Base-by-base conservation (phyloP, 805 yeast genomes). In the Lachancea nothofagi region DNA sequence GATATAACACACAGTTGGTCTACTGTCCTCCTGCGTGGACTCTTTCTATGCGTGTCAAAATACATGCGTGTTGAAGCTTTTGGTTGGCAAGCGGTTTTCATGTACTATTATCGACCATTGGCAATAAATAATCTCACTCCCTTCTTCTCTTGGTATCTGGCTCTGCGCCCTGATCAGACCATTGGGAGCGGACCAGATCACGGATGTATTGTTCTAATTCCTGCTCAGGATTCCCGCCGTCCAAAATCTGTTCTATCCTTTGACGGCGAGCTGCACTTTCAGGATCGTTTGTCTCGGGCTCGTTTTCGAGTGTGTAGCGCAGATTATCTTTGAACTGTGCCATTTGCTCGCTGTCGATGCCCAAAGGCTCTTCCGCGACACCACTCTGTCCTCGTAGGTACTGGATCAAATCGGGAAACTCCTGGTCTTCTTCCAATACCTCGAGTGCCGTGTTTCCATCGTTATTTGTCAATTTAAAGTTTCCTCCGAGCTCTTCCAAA, bases 351-450 rank as follows among this genome's bases (percentile, higher is more conserved):
- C 46, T 48, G 48, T 55, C 61, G 23, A 62, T 44, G 31, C 45
- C 42, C 8, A 49, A 39, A 39, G 55, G 48, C 22, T 49, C 55
- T 19, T 49, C 47, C 20, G 43, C 49, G 9, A 61, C 49, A 21
- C 63, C 63, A 48, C 62, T 40, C 48, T 64, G 25, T 42, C 57
- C 46, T 75, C 63, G 68, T 50, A 89, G 66, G 53, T 83, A 93
- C 25, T 66, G 70, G 7, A 78, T 78, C 10, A 90, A 65, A 27
- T 87, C 95, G 1, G 93, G 89, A 49, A 72, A 81, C 48, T 90
- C 97, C 15, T 74, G 87, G 32, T 88, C 96, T 47, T 87, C 95
- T 53, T 80, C 85, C 29, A 84, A 78, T 57, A 75, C 81, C 41
- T 80, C 78, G 8, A 77, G 72, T 1, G 96, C 69, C 1, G 90